Base-by-base conservation (phyloP, 805 yeast species). In the Wickerhamiella shivajii region DNA sequence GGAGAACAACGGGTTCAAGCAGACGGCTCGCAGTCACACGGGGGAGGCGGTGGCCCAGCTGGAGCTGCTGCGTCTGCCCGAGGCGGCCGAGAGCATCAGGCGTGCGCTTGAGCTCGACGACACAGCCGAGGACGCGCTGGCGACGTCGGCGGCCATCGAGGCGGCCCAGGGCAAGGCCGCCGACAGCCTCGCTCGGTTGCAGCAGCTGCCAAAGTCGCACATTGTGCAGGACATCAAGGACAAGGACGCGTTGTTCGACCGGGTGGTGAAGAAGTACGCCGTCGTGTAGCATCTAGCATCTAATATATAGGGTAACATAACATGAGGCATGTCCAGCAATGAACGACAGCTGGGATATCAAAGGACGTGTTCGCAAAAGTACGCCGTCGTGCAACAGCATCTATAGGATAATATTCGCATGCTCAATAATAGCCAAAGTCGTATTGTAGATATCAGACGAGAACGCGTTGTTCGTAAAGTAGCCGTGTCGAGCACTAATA, bases 61-160 rank as follows among this genome's bases (percentile, higher is more conserved):
- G 46, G 83, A 80, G 58, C 67, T 83, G 52, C 71, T 74, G 32
- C 78, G 85, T 49, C 61, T 71, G 36, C 87, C 85, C 2, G 96
- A 87, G 57, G 85, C 94, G 7, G 67, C 68, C 39, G 80, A 79
- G 41, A 61, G 57, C 9, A 35, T 61, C 18, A 31, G 42, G 25
- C 49, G 60, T 21, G 63, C 69, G n/a, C 57, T 61, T n/a, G 59
- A 57, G 39, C 51, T 59, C 28, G 61, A 52, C 2, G 12, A 44
- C 56, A 8, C 56, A 55, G 44, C 53, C 23, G 55, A 60, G 20
- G 59, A 57, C 12, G 61, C 57, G 24, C 56, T 64, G 39, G 78
- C 83, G 29, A 73, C 77, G 50, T 66, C 73, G 49, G 70, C 79
- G 39, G 66, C 83, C 3, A 66, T 68, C 33, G 66, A 71, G 34